These are phyloP conservation scores for Zea luxurians DNA, from an alignment of 176 grass and related monocot genomes.

Conservation along the genomic window DNA sequence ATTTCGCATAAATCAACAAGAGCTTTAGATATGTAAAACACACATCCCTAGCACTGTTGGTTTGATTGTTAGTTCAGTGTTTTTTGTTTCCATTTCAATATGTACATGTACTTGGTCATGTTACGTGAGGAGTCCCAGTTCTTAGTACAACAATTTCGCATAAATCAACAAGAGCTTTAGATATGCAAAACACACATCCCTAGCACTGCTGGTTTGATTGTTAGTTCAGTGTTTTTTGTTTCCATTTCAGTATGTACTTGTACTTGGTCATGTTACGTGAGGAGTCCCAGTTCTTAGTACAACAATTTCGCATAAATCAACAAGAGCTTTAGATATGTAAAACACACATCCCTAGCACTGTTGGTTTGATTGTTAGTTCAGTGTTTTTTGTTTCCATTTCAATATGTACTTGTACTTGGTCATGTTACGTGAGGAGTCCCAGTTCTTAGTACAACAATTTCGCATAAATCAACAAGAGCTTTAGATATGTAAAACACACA, in stretches of 20 bases:
- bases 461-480: too few species aligned
- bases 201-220: neutral
- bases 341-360: too few species aligned
- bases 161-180: neutral
- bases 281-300: neutral
- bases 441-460: neutral
- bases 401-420: too few species aligned
- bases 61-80: neutral
- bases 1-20: too few species aligned
- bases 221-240: neutral
- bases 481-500: too few species aligned
- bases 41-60: neutral
- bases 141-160: too few species aligned
- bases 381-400: too few species aligned
- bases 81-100: neutral
- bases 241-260: neutral
- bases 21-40: conserved; percentile 1
- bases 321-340: too few species aligned
- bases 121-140: neutral
- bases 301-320: too few species aligned
- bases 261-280: neutral
- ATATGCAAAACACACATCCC: neutral
- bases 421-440: neutral
- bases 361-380: too few species aligned
- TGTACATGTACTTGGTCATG: neutral